Conservation (phyloP, 225 moss, liverwort and hornwort genomes). For the Polytrichum commune region DNA sequence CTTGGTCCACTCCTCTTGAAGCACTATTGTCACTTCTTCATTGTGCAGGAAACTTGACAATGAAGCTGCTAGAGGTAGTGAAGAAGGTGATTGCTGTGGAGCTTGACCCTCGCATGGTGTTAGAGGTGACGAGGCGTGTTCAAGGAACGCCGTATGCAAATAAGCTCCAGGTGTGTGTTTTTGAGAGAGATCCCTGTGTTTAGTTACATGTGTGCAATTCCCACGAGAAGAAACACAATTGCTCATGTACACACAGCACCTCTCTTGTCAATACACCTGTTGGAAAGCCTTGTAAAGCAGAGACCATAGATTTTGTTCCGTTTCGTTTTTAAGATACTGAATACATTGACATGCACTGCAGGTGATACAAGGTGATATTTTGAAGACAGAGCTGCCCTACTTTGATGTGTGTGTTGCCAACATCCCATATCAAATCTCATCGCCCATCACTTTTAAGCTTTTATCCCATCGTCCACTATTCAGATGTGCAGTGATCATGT, state of each 20-base stretch:
- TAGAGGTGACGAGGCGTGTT: constrained; percentile 73
- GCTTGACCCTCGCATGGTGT: constrained; percentile 87
- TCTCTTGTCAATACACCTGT: too few relatives aligned
- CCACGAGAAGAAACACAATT: too few relatives aligned
- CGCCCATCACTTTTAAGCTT: constrained; percentile 82
- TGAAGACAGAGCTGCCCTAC: constrained; percentile 76
- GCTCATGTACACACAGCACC: too few relatives aligned
- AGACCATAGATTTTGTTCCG: not conserved
- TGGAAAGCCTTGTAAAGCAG: too few relatives aligned
- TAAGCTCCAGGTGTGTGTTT: constrained; percentile 55
- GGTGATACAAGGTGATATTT: constrained; percentile 82
- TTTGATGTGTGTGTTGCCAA: constrained; percentile 90
- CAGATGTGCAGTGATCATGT: constrained; percentile 84
- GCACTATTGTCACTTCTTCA: not conserved
- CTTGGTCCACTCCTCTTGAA: not conserved
- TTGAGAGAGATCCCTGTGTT: too few relatives aligned
- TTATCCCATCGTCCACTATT: constrained; percentile 77
- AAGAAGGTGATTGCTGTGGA: constrained; percentile 87
- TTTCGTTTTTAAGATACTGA: not conserved
- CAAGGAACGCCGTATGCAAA: constrained; percentile 71
- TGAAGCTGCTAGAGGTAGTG: constrained; percentile 78
- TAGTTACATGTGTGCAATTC: too few relatives aligned
- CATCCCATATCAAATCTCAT: constrained; percentile 79
- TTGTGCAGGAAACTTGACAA: constrained; percentile 71
- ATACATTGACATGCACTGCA: constrained; percentile 11